phyloP scores from a whole-genome alignment of 225 moss, liverwort and hornwort genomes.

The Climacium dendroides region DNA sequence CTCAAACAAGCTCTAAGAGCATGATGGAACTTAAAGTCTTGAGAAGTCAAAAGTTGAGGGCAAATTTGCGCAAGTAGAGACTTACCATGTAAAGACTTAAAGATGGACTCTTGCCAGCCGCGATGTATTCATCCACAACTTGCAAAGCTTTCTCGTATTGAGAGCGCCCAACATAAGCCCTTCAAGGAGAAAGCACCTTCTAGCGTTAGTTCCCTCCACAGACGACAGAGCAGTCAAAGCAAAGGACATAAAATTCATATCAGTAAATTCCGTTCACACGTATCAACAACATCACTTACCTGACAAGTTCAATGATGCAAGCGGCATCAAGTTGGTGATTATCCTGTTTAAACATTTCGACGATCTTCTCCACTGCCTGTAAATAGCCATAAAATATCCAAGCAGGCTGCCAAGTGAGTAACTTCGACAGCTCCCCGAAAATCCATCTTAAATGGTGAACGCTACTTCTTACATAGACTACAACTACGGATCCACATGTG shows the following conservation, averaged over 20 bases:
- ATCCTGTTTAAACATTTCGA: slow-evolving; percentile 44
- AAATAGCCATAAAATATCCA: neutral
- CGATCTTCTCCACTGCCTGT: slow-evolving; percentile 56
- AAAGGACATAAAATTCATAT: neutral
- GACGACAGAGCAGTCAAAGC: neutral
- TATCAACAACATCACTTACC: slow-evolving; percentile 14
- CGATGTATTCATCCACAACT: slow-evolving; percentile 30
- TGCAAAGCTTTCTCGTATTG: slow-evolving; percentile 46
- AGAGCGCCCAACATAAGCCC: slow-evolving; percentile 9
- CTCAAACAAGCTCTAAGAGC: neutral
- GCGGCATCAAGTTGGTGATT: slow-evolving; percentile 50
- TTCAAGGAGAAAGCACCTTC: neutral
- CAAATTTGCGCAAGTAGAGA: neutral
- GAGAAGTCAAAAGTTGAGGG: neutral
- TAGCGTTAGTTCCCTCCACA: neutral
- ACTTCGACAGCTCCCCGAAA: neutral
- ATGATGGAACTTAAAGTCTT: neutral
- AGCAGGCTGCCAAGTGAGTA: neutral
- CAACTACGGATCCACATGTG: neutral
- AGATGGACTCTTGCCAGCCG: slow-evolving; percentile 43
- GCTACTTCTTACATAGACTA: neutral
- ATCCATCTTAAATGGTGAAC: neutral
- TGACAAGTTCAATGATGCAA: slow-evolving; percentile 49
- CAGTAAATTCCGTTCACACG: neutral
- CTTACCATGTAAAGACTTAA: slow-evolving; percentile 56